Percentiles rank a stretch among this genome's conserved stretches.
Conservation (phyloP, 2,329 filamentous ascomycete genomes). For the Magnaporthales sp. region DNA sequence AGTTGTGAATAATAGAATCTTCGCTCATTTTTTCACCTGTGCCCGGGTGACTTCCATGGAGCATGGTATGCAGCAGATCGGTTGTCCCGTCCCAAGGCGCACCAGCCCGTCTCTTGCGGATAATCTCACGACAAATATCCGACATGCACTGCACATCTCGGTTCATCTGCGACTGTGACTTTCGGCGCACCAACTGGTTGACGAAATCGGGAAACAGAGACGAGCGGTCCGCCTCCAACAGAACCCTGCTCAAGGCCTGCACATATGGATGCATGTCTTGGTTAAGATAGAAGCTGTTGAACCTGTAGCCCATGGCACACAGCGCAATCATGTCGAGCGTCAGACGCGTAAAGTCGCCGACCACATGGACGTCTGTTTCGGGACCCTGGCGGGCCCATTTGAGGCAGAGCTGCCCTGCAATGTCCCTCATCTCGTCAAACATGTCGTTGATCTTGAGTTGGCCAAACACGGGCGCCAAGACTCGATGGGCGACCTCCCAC, state of each 20-base stretch:
- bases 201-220: constrained; percentile 33
- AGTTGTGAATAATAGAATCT: constrained; percentile 12
- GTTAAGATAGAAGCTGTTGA: constrained; percentile 66
- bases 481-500: neutral
- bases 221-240: constrained; percentile 12
- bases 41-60: constrained; percentile 14
- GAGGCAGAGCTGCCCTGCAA: neutral
- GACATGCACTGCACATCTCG: constrained; percentile 5
- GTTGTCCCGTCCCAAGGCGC: constrained; percentile 9
- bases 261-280: constrained; percentile 56
- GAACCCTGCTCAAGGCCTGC: constrained; percentile 34
- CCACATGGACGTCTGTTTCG: neutral
- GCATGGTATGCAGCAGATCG: constrained; percentile 45
- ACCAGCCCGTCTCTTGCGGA: constrained; percentile 6
- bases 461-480: neutral
- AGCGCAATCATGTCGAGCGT: constrained; percentile 65
- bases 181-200: neutral
- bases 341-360: constrained; percentile 57
- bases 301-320: constrained; percentile 64
- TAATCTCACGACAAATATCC: constrained; percentile 6
- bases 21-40: constrained; percentile 14
- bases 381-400: constrained; percentile 1
- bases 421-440: constrained; percentile 2
- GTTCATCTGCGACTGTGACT: constrained; percentile 4
- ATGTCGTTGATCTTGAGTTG: neutral